Base-by-base conservation (phyloP, 208 protist species). In the Crithidia fasciculata region DNA sequence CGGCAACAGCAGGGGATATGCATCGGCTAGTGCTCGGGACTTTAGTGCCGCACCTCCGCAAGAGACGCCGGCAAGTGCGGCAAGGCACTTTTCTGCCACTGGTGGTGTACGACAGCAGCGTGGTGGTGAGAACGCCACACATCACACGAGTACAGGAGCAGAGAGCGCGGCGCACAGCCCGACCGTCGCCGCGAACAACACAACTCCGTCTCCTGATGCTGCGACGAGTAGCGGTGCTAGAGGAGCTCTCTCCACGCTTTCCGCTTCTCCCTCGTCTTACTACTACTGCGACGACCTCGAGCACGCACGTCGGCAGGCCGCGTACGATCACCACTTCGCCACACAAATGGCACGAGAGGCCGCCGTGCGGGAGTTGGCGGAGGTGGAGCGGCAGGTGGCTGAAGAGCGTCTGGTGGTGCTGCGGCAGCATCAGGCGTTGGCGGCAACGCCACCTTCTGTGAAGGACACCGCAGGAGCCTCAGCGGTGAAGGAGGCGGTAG, bases 351-450 rank as follows among this genome's bases (percentile, higher is more conserved):
- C 81, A 36, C 81, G 83, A 12, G 85, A 88, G 50, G 72, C 80
- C 15, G 84, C 84, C 7, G 63, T 90, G 37, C 80, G 88, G 18
- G 83, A 89, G 41, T 55, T 85, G 44, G 85, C 85, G 4, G 70
- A 78, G 49, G 50, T 71, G 8, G 85, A 90, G 37, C 62, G 81
- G 41, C 72, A 67, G 39, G 56, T 78, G 4, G 73, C 75, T 0
- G 83, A 88, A 62, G 62, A 84, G 61, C 79, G 83, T 9, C 78
- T 88, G 16, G 52, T 47, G 53, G 10, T 56, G 40, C 63, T 43
- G 16, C 67, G 63, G 16, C 69, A 50, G 39, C 28, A 28, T 28
- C 61, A 63, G 39, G 19, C 40, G 47, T 52, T 53, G 19, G 18
- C 12, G 6, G 57, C 13, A 8, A 57, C 52, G 0, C 37, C 69